Evolutionary conservation across 129 eudicot genomes (phyloP), one percentile per base, ranked within the genome.

Genomic region (Kitagawia praeruptora): DNA sequence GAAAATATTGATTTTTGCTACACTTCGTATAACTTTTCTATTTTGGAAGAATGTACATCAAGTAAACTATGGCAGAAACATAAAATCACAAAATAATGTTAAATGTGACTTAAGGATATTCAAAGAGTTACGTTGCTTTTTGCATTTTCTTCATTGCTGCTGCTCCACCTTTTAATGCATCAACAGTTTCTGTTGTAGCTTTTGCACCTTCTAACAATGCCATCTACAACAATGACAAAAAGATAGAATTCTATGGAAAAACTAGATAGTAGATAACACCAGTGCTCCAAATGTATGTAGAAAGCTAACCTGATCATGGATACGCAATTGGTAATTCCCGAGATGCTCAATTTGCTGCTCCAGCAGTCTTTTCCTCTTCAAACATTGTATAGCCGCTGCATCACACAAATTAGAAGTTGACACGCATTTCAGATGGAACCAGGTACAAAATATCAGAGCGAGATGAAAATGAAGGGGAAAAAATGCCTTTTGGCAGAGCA

Each of bases 131-230:
- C 91, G 73, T 85, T 70, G 88, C 91, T 82, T 87, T 87, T 76
- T 85, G 89, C 91, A 88, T 85, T 72, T 84, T 82, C 71, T 88
- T 88, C 91, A 88, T 88, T 81, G 91, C 87, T 75, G 85, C 80
- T 78, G 91, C 91, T 79, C 91, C 91, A 69, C 87, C 80, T 85
- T 89, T 88, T 75, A 88, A 83, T 21, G 91, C 91, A 79, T 88
- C 91, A 48, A 88, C 91, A 4, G 91, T 83, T 84, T 85, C 91
- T 51, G 91, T 88, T 53, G 89, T 88, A 49, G 91, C 91, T 85
- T 85, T 88, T 83, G 91, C 89, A 79, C 91, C 89, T 88, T 88
- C 91, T 79, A 88, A 86, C 89, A 85, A 81, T 81, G 85, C 85
- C 89, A 85, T 88, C 91, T 78, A 45, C 46, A 66, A 66, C 8